A percentile compares a stretch with the other conserved stretches of the same genome.
phyloP scores from a whole-genome alignment of 2,329 filamentous ascomycete species.

The Pyricularia grisea region DNA sequence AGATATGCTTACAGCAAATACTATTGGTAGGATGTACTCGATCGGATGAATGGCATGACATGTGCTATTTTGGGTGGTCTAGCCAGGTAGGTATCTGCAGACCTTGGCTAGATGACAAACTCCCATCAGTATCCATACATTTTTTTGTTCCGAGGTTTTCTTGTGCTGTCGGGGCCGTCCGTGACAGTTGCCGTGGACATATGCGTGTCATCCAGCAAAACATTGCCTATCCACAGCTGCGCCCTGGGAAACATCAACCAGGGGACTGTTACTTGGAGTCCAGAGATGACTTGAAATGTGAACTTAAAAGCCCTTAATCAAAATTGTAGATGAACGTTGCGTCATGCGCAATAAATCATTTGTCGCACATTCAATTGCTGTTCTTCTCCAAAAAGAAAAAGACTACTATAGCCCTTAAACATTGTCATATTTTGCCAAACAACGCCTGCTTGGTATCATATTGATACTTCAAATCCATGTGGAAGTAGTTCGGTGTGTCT shows the following conservation, averaged over 20 bases:
- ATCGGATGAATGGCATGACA: not conserved
- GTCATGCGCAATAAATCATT: not conserved
- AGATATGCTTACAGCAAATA: not conserved
- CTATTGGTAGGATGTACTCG: not conserved
- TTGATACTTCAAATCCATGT: slow-evolving; percentile 52
- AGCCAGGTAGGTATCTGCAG: not conserved
- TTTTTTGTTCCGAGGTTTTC: not conserved
- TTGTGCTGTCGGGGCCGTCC: not conserved
- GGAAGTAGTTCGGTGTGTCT: slow-evolving; percentile 41
- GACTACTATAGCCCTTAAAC: not conserved
- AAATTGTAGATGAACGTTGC: not conserved
- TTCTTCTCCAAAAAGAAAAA: not conserved
- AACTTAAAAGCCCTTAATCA: not conserved
- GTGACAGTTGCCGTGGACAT: not conserved
- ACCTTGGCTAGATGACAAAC: not conserved
- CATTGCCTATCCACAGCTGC: not conserved
- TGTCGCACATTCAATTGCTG: not conserved
- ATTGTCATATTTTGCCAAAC: slow-evolving; percentile 27
- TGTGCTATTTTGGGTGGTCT: not conserved
- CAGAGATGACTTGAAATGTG: not conserved
- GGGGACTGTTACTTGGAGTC: not conserved
- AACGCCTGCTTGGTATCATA: slow-evolving; percentile 55
- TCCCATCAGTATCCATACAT: not conserved
- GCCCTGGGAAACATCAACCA: not conserved
- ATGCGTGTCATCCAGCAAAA: not conserved